Conservation (phyloP, 1,284 basidiomycete genomes). For the Cutaneotrichosporon cyanovorans region DNA sequence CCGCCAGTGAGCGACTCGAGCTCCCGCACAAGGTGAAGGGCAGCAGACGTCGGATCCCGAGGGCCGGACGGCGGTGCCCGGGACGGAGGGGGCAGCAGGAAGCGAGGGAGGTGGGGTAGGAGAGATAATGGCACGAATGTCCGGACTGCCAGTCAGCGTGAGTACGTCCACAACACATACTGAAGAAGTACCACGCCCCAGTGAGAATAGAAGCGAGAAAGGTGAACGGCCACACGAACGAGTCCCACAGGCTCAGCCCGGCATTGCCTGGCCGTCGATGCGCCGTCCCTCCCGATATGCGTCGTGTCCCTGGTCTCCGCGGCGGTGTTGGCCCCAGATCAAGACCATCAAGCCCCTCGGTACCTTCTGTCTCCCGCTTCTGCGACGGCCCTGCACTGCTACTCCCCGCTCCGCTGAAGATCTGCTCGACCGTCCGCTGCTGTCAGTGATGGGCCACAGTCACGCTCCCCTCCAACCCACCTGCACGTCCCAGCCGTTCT, state of each 20-base stretch:
- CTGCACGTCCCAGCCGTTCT: conserved; percentile 44
- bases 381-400: conserved; percentile 4
- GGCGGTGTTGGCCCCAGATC: conserved; percentile 2
- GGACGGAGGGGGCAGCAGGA: conserved; percentile 36
- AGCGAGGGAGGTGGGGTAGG: conserved; percentile 37
- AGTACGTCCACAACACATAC: conserved; percentile 20
- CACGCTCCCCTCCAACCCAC: conserved; percentile 23
- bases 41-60: conserved; percentile 29
- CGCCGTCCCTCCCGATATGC: conserved; percentile 11
- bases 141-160: conserved; percentile 24
- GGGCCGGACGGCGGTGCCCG: conserved; percentile 18
- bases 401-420: conserved; percentile 21
- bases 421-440: conserved; percentile 33
- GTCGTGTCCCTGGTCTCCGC: conserved; percentile 10
- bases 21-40: conserved; percentile 33
- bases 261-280: conserved; percentile 1
- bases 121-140: conserved; percentile 41
- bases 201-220: conserved; percentile 33
- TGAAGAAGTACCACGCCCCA: conserved; percentile 43
- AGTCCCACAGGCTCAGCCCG: conserved; percentile 16
- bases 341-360: conserved; percentile 10
- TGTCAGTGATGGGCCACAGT: background rate
- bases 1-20: conserved; percentile 34
- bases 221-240: conserved; percentile 32
- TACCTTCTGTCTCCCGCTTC: conserved; percentile 10